These are phyloP conservation scores for Sphagnum tenellum DNA, from an alignment of 225 moss, liverwort and hornwort genomes.

Conservation along the genomic window DNA sequence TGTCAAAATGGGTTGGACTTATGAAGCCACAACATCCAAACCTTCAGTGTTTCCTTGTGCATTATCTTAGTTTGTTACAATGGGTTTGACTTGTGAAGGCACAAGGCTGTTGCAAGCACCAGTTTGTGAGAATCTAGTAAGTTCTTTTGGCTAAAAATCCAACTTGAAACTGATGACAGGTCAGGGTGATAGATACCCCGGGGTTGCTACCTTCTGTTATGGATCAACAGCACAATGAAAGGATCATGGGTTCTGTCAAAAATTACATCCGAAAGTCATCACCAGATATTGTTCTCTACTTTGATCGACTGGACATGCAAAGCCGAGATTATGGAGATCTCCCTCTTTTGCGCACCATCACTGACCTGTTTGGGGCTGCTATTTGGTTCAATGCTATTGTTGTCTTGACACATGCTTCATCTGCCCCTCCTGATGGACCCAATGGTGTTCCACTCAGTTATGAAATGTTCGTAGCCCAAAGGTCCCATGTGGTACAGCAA, in stretches of 20 bases:
- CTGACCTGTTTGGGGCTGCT: slow-evolving; percentile 39
- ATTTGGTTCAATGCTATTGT: slow-evolving; percentile 55
- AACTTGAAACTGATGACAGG: slow-evolving; percentile 4
- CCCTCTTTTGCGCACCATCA: slow-evolving; percentile 41
- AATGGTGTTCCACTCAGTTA: slow-evolving; percentile 44
- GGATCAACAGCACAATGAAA: slow-evolving; percentile 46
- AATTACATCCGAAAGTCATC: slow-evolving; percentile 34
- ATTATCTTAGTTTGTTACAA: not conserved
- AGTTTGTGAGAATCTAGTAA: too few relatives aligned
- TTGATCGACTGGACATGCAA: slow-evolving; percentile 52
- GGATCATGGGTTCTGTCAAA: slow-evolving; percentile 44
- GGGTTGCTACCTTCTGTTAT: slow-evolving; percentile 35
- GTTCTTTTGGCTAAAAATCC: too few relatives aligned
- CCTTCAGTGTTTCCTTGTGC: too few relatives aligned
- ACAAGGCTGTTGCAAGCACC: too few relatives aligned
- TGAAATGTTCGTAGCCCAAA: slow-evolving; percentile 48
- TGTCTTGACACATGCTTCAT: slow-evolving; percentile 38
- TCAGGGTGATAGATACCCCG: slow-evolving; percentile 49
- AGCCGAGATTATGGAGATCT: slow-evolving; percentile 38
- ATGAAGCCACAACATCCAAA: too few relatives aligned
- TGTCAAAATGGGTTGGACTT: too few relatives aligned
- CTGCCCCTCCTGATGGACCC: slow-evolving; percentile 46
- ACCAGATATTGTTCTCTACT: slow-evolving; percentile 47
- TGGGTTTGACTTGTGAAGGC: too few relatives aligned
- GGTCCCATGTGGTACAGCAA: slow-evolving; percentile 43